Evolutionary conservation across 2,329 filamentous ascomycete genomes (phyloP), one percentile per base, ranked within the genome.

Genomic region (Tolypocladium album): DNA sequence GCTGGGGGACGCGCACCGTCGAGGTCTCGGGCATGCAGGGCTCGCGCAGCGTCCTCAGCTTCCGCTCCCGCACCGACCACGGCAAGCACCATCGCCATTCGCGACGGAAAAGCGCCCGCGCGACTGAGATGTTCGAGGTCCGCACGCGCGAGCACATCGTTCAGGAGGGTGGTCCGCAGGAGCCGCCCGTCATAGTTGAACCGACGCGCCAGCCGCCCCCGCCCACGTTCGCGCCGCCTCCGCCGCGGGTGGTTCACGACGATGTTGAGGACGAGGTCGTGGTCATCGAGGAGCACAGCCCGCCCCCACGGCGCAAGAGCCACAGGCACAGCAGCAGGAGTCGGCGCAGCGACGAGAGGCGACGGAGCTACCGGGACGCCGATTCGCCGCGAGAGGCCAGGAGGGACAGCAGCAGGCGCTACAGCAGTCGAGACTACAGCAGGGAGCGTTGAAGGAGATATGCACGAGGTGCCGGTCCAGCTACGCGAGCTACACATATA

Each of bases 201-300:
- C 65, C 68, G 24, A 66, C 69, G 31, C 63, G 59, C 47, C 63
- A 70, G 20, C 67, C 67, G n/a, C 67, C 70, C 8, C 39, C 63
- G 59, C 38, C 63, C 58, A 38, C 64, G 61, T 36, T 64, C 65
- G 38, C 67, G 68, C 63, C 64, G 43, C 64, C 65, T 8, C 67
- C 68, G 45, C 71, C 73, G 11, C 69, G 68, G 20, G 67, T 66
- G 17, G 65, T 67, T 9, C 65, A 64, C 13, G 68, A 70, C 52
- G 64, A 71, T 56, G 60, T 68, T 57, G 69, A 74, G 7, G 73
- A 75, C 53, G 76, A 79, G 70, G 70, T 74, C 17, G 67, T 74
- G 1, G 72, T 74, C 20, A 68, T 72, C 52, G 72, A 74, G 62
- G 72, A 74, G 66, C 67, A 71, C 52, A 57, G 45, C 36, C 45